Evolutionary conservation across 2,329 filamentous ascomycete genomes (phyloP).

Genomic region (Aspergillus japonicus): DNA sequence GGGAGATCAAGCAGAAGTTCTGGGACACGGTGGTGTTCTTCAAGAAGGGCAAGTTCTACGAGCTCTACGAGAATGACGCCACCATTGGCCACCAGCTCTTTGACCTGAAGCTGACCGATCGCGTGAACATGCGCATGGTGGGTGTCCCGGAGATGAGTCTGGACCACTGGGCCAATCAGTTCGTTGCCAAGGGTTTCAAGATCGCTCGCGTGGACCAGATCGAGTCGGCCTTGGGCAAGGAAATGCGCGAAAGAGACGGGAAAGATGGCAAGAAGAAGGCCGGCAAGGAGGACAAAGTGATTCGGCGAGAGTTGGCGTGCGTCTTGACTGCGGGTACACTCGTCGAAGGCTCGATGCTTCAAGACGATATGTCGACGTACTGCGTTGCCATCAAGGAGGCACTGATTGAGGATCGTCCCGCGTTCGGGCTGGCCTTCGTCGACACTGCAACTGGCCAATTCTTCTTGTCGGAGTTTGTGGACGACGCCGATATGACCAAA

Average conservation of each 20-base stretch:
- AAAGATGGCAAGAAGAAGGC: slow-evolving; percentile 39
- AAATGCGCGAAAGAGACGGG: slow-evolving; percentile 88
- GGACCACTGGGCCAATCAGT: slow-evolving; percentile 97
- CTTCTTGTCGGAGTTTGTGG: slow-evolving; percentile 84
- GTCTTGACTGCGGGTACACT: slow-evolving; percentile 90
- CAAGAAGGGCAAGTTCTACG: slow-evolving; percentile 99
- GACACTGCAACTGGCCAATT: slow-evolving; percentile 96
- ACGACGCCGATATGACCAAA: slow-evolving; percentile 90
- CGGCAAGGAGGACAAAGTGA: slow-evolving; percentile 84
- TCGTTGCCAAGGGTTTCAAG: slow-evolving; percentile 96
- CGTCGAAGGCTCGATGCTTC: slow-evolving; percentile 93
- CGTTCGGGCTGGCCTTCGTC: slow-evolving; percentile 89
- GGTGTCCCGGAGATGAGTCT: slow-evolving; percentile 93
- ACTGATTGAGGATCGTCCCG: slow-evolving; percentile 67
- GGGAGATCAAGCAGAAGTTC: slow-evolving; percentile 97
- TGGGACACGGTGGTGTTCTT: slow-evolving; percentile 99
- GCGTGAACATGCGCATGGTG: slow-evolving; percentile 99
- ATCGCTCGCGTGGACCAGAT: slow-evolving; percentile 95
- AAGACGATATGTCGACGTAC: slow-evolving; percentile 95
- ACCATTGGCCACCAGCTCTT: slow-evolving; percentile 95
- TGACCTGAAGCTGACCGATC: slow-evolving; percentile 93
- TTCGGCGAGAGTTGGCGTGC: slow-evolving; percentile 83
- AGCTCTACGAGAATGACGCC: slow-evolving; percentile 96
- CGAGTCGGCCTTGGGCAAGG: slow-evolving; percentile 91
- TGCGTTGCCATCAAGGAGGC: slow-evolving; percentile 92